phyloP scores from a whole-genome alignment of 305 asterid species.

The Plantago coronopus region DNA sequence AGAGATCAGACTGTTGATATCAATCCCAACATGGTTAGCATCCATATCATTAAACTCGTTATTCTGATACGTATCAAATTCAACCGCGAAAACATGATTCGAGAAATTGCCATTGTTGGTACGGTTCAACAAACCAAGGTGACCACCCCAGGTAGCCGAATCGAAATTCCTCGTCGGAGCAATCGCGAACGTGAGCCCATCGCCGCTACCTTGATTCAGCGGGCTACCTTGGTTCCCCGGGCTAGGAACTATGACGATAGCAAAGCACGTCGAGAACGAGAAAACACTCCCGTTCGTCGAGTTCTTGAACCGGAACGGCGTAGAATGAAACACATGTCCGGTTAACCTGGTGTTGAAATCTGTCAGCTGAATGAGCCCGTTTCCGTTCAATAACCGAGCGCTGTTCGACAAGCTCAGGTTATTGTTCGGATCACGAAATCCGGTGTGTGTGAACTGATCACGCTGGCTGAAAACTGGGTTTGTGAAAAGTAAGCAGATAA shows the following conservation, averaged over 20 bases:
- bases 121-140: slow-evolving; percentile 51
- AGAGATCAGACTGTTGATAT: slow-evolving; percentile 48
- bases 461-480: slow-evolving; percentile 18
- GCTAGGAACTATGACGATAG: slow-evolving; percentile 44
- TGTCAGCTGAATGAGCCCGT: slow-evolving; percentile 30
- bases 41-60: slow-evolving; percentile 48
- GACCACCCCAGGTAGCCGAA: slow-evolving; percentile 49
- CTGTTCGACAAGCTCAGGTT: slow-evolving; percentile 26
- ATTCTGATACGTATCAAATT: slow-evolving; percentile 60
- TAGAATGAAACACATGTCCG: slow-evolving; percentile 32
- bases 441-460: slow-evolving; percentile 23
- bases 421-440: slow-evolving; percentile 22
- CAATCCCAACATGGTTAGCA: slow-evolving; percentile 67
- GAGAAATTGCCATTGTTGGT: slow-evolving; percentile 38
- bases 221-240: slow-evolving; percentile 47
- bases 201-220: slow-evolving; percentile 62
- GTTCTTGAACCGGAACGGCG: slow-evolving; percentile 48
- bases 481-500: slow-evolving; percentile 11
- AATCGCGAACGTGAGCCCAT: slow-evolving; percentile 54
- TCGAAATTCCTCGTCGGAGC: slow-evolving; percentile 30
- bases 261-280: slow-evolving; percentile 65
- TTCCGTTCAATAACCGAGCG: slow-evolving; percentile 11
- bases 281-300: slow-evolving; percentile 31
- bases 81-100: slow-evolving; percentile 60
- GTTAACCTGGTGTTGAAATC: slow-evolving; percentile 24